Evolutionary conservation across 345 rosid species (phyloP).

Genomic region (Gossypium sturtianum): DNA sequence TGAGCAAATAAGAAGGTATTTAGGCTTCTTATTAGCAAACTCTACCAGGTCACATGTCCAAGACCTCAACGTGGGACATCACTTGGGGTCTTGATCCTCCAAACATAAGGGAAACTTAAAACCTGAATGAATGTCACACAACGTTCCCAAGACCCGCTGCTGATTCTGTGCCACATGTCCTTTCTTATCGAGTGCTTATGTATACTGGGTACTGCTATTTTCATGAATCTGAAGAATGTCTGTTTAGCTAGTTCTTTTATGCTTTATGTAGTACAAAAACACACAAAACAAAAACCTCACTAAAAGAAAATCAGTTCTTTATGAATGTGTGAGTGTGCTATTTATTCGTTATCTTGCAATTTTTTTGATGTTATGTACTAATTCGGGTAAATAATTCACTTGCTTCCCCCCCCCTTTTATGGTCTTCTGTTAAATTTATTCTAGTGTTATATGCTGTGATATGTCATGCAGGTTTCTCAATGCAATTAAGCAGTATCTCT

Average conservation of each 20-base stretch:
- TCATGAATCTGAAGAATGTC: not conserved
- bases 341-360: not conserved
- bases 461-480: slow-evolving; percentile 66
- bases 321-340: not conserved
- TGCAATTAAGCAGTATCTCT: slow-evolving; percentile 81
- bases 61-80: not conserved
- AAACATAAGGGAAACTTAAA: not conserved
- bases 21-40: not conserved
- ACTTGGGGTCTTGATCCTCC: not conserved
- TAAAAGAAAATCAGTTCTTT: not conserved
- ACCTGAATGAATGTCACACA: not conserved
- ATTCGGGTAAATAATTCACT: not conserved
- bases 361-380: not conserved
- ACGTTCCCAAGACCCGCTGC: not conserved
- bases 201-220: not conserved
- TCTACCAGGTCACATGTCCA: not conserved
- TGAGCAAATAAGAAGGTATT: not conserved
- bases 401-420: not conserved
- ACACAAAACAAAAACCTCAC: not conserved
- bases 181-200: not conserved
- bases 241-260: slow-evolving; percentile 1
- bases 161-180: not conserved
- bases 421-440: not conserved
- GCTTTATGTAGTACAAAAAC: not conserved
- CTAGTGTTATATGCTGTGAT: slow-evolving; percentile 4